Base-by-base conservation (phyloP, 495 filamentous ascomycete species). In the Poronia punctata region DNA sequence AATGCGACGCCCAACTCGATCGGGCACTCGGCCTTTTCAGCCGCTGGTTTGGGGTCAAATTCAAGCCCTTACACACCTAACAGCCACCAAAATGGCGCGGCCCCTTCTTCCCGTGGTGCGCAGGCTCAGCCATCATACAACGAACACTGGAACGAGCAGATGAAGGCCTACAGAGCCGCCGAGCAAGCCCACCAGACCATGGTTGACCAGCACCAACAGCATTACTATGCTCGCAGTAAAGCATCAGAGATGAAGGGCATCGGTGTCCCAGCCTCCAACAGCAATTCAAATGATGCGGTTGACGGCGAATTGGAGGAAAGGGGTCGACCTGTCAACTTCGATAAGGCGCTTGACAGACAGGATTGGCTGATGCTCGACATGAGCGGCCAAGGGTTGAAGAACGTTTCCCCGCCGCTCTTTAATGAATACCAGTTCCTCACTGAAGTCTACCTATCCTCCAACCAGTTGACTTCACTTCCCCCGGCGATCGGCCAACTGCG, bases 351-450 rank as follows among this genome's bases (percentile, higher is more conserved):
- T 15, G 68, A 80, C 43, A 68, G 84, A 38, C 88, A 95, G 56
- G 81, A 86, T 50, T 97, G 92, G 92, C 70, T 82, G 51, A 84
- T 86, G 29, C 64, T 99, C 29, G 92, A 99, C 68, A 79, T 96
- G 53, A 88, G 88, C 53, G 92, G 88, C 1, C 93, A 96, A 66
- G 89, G 88, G 21, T 64, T 99, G 21, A 83, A 86, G 49, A 82
- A 83, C 26, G 70, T 97, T 12, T 75, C 88, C 2, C 60, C 75
- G 6, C 72, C 82, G 14, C 66, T 99, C 30, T 99, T 99, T 62
- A 60, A 65, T 40, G 66, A 74, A 45, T 97, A 95, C 63, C 70
- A 63, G 12, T 95, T 97, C 59, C 70, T 97, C 37, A 82, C 83
- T 43, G 88, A 88, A 55, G 71, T 99, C 16, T 95, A 92, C 58